phyloP scores from a whole-genome alignment of 495 filamentous ascomycete genomes.

The Penicillium arizonense region DNA sequence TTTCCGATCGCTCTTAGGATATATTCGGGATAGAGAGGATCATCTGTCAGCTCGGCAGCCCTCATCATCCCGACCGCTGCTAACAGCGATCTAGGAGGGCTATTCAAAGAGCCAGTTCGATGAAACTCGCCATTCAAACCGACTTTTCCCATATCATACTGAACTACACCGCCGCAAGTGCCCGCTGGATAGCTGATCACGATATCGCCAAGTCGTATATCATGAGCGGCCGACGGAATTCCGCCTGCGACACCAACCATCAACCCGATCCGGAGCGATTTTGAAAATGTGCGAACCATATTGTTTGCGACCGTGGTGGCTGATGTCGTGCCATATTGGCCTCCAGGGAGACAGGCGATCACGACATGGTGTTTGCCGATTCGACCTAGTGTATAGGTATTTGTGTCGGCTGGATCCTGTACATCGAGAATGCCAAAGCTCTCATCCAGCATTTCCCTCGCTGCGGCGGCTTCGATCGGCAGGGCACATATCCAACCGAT shows the following conservation, averaged over 20 bases:
- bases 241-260: slow-evolving; percentile 14
- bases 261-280: slow-evolving; percentile 15
- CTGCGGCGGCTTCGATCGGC: slow-evolving; percentile 17
- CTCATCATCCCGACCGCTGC: background rate
- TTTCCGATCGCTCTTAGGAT: no score
- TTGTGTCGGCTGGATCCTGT: slow-evolving; percentile 24
- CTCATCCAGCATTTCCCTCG: slow-evolving; percentile 45
- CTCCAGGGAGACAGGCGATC: slow-evolving; percentile 36
- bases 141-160: slow-evolving; percentile 39
- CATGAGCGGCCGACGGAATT: slow-evolving; percentile 13
- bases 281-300: slow-evolving; percentile 28
- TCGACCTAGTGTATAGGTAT: slow-evolving; percentile 40
- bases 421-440: slow-evolving; percentile 28
- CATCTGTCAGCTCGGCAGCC: background rate
- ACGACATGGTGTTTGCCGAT: slow-evolving; percentile 45
- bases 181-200: slow-evolving; percentile 21
- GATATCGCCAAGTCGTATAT: slow-evolving; percentile 15
- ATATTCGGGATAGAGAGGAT: background rate
- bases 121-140: background rate
- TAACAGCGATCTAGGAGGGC: background rate
- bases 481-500: slow-evolving; percentile 44
- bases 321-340: slow-evolving; percentile 36
- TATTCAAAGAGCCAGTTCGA: background rate
- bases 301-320: slow-evolving; percentile 38
- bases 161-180: slow-evolving; percentile 32